A percentile compares a stretch with the other conserved stretches of the same genome.
Conservation (phyloP, 148 eudicot species). For the Pharnaceum exiguum region DNA sequence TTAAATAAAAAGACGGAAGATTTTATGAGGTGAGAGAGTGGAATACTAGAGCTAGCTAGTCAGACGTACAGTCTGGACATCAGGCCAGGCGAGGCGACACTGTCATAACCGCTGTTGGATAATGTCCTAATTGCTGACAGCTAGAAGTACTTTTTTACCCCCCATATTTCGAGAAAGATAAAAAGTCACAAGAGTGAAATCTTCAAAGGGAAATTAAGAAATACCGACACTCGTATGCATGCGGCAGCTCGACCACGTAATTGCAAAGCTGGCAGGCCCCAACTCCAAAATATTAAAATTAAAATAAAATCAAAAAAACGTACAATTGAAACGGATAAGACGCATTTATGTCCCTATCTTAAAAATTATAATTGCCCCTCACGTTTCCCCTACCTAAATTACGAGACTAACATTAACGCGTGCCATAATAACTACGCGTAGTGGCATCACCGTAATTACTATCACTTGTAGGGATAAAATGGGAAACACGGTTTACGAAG, state of each 20-base stretch:
- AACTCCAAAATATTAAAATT: not conserved
- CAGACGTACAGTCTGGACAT: too few species aligned
- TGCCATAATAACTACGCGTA: not conserved
- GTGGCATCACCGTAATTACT: not conserved
- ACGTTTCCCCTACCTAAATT: not conserved
- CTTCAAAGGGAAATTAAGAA: not conserved
- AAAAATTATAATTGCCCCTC: not conserved
- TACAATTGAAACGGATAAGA: conserved; percentile 38
- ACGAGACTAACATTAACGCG: too few species aligned
- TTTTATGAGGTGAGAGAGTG: too few species aligned
- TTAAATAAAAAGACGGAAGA: too few species aligned
- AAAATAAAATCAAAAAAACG: not conserved
- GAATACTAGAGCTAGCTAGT: too few species aligned
- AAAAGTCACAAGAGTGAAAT: not conserved
- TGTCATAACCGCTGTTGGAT: conserved; percentile 4
- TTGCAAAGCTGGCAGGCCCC: not conserved
- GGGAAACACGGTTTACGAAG: not conserved
- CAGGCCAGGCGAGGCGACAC: conserved; percentile 8
- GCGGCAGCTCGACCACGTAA: conserved; percentile 35
- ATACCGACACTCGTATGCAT: conserved; percentile 14
- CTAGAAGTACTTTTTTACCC: not conserved
- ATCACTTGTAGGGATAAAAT: not conserved
- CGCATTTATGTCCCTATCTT: conserved; percentile 15
- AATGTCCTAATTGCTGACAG: conserved; percentile 9
- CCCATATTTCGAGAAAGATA: not conserved